Base-by-base conservation (phyloP, 495 filamentous ascomycete species). In the Annulohypoxylon stygium region DNA sequence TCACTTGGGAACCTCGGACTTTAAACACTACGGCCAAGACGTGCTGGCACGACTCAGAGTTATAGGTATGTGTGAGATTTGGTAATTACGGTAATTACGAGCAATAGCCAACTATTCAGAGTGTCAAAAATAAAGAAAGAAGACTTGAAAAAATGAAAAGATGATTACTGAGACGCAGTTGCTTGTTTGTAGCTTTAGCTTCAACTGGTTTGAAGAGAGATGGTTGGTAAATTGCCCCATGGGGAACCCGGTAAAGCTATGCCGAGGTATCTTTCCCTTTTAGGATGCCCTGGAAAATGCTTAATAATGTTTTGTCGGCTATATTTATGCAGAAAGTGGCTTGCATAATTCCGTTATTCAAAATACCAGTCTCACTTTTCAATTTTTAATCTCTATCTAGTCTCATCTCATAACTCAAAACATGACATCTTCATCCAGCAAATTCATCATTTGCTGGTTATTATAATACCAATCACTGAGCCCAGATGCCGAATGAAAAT, bases 171-270 rank as follows among this genome's bases (percentile, higher is more conserved):
- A 20, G 16, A 47, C 18, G 18, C 43, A 47, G 12, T 4, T 47
- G 18, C 43, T 47, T 47, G 43, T 47, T 47, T 47, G 11, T 30
- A 30, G 30, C 39, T 43, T 43, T 43, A 4, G 39, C 11, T 43
- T n/a, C 30, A 30, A 30, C n/a, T 47, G n/a, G 16, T 47, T 47
- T 47, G 41, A 2, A 47, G 43, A 47, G 18, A 47, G 37, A 30
- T 12, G 9, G 41, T 60, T 60, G 54, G 47, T 37, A 16, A 43
- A 36, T 68, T 61, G 47, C 65, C 65, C 65, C 65, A 61, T 68
- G 65, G 65, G 65, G 65, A 61, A 68, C 16, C 39, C 33, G 65
- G 45, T 60, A 37, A 59, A 39, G 10, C 43, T 30, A 68, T 68
- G 16, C 65, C 65, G 65, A 68, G 65, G 65, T 55, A 60, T 18